Percentiles rank a stretch among this genome's conserved stretches.
Conservation (phyloP, 140 eudicot species). For the Artemisia princeps region DNA sequence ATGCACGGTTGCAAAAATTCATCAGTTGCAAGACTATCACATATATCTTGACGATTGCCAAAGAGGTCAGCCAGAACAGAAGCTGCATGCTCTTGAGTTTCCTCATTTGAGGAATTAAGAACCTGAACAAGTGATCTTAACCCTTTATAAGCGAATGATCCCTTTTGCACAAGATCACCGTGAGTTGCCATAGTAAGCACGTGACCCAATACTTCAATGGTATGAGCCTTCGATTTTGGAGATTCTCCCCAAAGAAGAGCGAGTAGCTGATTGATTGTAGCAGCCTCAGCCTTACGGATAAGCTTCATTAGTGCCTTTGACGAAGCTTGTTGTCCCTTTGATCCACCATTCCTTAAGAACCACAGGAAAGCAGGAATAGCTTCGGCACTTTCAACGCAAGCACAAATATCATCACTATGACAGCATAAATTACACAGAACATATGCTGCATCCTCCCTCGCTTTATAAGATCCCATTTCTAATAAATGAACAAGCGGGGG, state of each 20-base stretch:
- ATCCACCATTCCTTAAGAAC: conserved; percentile 61
- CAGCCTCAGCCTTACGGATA: conserved; percentile 42
- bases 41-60: conserved; percentile 53
- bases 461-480: conserved; percentile 64
- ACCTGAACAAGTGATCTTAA: conserved; percentile 65
- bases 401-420: conserved; percentile 69
- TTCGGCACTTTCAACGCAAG: conserved; percentile 70
- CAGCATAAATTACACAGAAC: conserved; percentile 64
- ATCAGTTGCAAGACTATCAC: conserved; percentile 71
- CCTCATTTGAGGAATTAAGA: conserved; percentile 65
- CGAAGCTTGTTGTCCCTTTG: conserved; percentile 64
- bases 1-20: conserved; percentile 71
- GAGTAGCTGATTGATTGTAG: conserved; percentile 57
- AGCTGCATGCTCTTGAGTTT: conserved; percentile 64
- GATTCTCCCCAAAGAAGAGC: conserved; percentile 56
- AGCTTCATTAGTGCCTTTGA: conserved; percentile 57
- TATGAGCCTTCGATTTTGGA: conserved; percentile 56
- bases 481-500: conserved; percentile 74
- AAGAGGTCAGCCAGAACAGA: conserved; percentile 71
- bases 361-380: conserved; percentile 69
- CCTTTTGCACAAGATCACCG: conserved; percentile 48
- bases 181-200: conserved; percentile 58
- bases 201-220: conserved; percentile 65
- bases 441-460: conserved; percentile 60
- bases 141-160: conserved; percentile 59